A percentile compares a stretch with the other conserved stretches of the same genome.
phyloP scores from a whole-genome alignment of 1,284 basidiomycete genomes.

The Cerrena zonata region DNA sequence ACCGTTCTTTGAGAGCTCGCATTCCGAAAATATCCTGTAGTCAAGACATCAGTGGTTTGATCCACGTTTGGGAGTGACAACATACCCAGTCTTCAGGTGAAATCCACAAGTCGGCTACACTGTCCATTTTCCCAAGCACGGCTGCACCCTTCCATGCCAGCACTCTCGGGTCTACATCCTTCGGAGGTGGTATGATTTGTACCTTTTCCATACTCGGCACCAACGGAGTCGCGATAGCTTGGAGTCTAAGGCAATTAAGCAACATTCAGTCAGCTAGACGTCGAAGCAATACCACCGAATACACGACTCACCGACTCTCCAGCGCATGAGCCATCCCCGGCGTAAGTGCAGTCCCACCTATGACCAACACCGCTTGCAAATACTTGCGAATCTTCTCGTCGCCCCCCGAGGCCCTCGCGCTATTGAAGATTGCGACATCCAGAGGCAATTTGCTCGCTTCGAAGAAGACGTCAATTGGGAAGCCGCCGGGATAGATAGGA shows the following conservation, averaged over 20 bases:
- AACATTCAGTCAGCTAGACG: neutral
- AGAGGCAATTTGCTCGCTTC: slow-evolving; percentile 90
- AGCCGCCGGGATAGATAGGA: slow-evolving; percentile 18
- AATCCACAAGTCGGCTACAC: slow-evolving; percentile 85
- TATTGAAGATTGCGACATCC: slow-evolving; percentile 91
- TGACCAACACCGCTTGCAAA: slow-evolving; percentile 81
- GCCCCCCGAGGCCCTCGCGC: slow-evolving; percentile 75
- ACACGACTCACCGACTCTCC: slow-evolving; percentile 60
- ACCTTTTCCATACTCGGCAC: slow-evolving; percentile 79
- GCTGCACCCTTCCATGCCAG: slow-evolving; percentile 93
- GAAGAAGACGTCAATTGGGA: slow-evolving; percentile 67
- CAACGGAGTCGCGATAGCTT: slow-evolving; percentile 79
- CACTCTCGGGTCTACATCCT: slow-evolving; percentile 85
- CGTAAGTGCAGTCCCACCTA: slow-evolving; percentile 75
- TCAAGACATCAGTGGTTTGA: slow-evolving; percentile 7
- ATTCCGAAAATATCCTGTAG: slow-evolving; percentile 73
- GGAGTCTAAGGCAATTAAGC: slow-evolving; percentile 45
- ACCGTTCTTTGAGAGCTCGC: slow-evolving; percentile 74
- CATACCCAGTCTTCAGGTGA: slow-evolving; percentile 81
- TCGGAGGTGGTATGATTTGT: slow-evolving; percentile 85
- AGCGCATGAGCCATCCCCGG: slow-evolving; percentile 74
- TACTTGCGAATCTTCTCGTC: slow-evolving; percentile 90
- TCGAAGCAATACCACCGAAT: neutral
- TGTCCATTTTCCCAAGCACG: slow-evolving; percentile 90
- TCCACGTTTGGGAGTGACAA: slow-evolving; percentile 11